Evolutionary conservation across 2,329 filamentous ascomycete genomes (phyloP).

Genomic region (Alternaria triticina): DNA sequence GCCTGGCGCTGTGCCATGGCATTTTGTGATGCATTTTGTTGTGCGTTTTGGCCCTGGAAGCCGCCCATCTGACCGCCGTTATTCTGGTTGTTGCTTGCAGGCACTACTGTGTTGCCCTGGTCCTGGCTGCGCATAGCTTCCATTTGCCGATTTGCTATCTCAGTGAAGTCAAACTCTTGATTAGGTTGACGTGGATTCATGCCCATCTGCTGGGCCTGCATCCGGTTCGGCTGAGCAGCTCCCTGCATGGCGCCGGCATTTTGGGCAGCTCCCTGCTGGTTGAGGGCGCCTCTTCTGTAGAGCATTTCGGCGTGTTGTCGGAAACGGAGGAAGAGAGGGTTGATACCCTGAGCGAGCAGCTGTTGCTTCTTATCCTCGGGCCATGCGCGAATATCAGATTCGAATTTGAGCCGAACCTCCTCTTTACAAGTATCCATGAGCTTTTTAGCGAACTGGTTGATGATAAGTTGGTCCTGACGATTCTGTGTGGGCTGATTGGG

Average conservation of each 20-base stretch:
- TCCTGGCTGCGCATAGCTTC: slow-evolving; percentile 67
- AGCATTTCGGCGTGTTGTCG: slow-evolving; percentile 54
- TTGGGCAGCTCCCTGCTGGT: slow-evolving; percentile 20
- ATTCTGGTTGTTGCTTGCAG: slow-evolving; percentile 64
- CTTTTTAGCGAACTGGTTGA: slow-evolving; percentile 55
- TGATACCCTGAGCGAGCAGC: slow-evolving; percentile 53
- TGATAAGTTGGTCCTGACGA: slow-evolving; percentile 35
- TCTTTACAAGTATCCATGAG: slow-evolving; percentile 56
- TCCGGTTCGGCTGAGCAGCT: slow-evolving; percentile 31
- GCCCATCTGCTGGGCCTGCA: slow-evolving; percentile 36
- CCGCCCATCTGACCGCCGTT: slow-evolving; percentile 45
- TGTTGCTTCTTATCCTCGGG: slow-evolving; percentile 56
- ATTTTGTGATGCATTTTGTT: slow-evolving; percentile 36
- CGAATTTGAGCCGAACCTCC: slow-evolving; percentile 56
- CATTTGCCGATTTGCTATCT: slow-evolving; percentile 66
- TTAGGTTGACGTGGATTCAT: slow-evolving; percentile 38
- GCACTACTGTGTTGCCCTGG: slow-evolving; percentile 68
- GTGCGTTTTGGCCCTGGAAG: slow-evolving; percentile 37
- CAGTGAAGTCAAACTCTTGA: slow-evolving; percentile 57
- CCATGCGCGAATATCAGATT: slow-evolving; percentile 50
- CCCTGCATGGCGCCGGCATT: slow-evolving; percentile 46
- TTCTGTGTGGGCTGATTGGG: slow-evolving; percentile 28
- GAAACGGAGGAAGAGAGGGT: slow-evolving; percentile 60
- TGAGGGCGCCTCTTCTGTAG: slow-evolving; percentile 30
- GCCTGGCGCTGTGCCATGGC: slow-evolving; percentile 39